These are phyloP conservation scores for Sarocladiaceae sp. DNA, from an alignment of 2,329 filamentous ascomycete species.

Conservation along the genomic window DNA sequence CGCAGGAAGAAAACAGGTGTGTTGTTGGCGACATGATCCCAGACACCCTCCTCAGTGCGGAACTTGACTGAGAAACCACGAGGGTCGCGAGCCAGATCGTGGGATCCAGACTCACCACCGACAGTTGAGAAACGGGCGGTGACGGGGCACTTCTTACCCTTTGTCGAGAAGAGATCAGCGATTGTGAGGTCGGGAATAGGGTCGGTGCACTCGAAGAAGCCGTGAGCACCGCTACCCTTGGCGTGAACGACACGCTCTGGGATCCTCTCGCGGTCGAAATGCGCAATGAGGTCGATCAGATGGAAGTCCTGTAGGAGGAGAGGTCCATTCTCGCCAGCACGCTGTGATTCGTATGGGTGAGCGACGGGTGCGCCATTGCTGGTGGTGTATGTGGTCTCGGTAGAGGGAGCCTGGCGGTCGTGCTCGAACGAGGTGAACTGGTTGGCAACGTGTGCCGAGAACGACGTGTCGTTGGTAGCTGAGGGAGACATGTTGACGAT, in stretches of 20 bases:
- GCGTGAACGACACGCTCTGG: constrained; percentile 59
- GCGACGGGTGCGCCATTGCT: constrained; percentile 53
- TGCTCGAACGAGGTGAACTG: constrained; percentile 34
- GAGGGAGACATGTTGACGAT: constrained; percentile 18
- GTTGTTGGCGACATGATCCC: constrained; percentile 69
- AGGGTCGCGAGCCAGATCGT: constrained; percentile 68
- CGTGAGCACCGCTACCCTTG: constrained; percentile 53
- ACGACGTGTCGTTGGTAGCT: constrained; percentile 27
- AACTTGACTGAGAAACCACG: constrained; percentile 72
- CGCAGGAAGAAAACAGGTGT: constrained; percentile 74
- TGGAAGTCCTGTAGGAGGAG: constrained; percentile 57
- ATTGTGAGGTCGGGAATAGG: constrained; percentile 50
- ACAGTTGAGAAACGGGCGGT: constrained; percentile 72
- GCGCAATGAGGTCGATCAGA: constrained; percentile 55
- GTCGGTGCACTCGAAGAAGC: constrained; percentile 44
- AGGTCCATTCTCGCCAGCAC: constrained; percentile 53
- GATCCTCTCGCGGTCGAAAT: constrained; percentile 59
- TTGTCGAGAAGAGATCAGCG: constrained; percentile 49
- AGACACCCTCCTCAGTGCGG: constrained; percentile 69
- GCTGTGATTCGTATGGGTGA: constrained; percentile 54
- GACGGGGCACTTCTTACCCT: constrained; percentile 66
- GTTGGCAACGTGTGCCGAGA: constrained; percentile 29
- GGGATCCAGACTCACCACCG: constrained; percentile 67
- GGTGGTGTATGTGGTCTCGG: constrained; percentile 46
- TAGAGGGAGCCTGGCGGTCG: constrained; percentile 33